These are phyloP conservation scores for Macrophomina pseudophaseolina DNA, from an alignment of 2,329 filamentous ascomycete species.

Conservation along the genomic window DNA sequence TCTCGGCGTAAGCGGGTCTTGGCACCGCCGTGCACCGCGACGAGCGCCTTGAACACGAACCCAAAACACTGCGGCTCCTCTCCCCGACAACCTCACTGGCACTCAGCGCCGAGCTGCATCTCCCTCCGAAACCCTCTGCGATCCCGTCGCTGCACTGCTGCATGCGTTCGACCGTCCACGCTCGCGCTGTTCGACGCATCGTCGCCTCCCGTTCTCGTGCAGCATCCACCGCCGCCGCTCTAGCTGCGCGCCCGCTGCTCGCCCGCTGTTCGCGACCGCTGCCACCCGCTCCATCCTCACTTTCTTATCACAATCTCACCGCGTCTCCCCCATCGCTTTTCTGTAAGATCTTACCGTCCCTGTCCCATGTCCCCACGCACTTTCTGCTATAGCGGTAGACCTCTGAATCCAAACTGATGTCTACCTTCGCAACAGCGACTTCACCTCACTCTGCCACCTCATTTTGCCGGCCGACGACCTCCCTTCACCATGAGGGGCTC, in stretches of 20 bases:
- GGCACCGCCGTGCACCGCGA: conserved; percentile 21
- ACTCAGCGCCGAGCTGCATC: conserved; percentile 9
- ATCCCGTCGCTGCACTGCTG: background rate
- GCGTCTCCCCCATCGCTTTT: background rate
- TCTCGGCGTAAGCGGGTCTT: conserved; percentile 25
- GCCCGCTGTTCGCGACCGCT: conserved; percentile 17
- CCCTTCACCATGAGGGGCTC: conserved; percentile 40
- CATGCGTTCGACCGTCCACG: background rate
- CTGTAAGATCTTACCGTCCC: conserved; percentile 1
- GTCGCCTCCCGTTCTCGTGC: conserved; percentile 9
- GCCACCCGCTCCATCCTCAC: background rate
- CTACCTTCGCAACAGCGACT: background rate
- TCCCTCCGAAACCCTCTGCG: conserved; percentile 1
- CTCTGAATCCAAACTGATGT: background rate
- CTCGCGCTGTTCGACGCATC: conserved; percentile 1
- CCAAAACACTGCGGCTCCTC: conserved; percentile 22
- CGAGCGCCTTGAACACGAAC: conserved; percentile 26
- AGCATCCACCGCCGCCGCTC: conserved; percentile 17
- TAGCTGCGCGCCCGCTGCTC: conserved; percentile 17
- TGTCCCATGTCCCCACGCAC: background rate
- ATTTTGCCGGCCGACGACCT: background rate
- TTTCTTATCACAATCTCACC: background rate
- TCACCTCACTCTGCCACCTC: background rate
- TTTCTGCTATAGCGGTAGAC: background rate
- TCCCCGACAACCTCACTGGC: conserved; percentile 3